Evolutionary conservation across 345 rosid genomes (phyloP).

Genomic region (Garcia nutans): DNA sequence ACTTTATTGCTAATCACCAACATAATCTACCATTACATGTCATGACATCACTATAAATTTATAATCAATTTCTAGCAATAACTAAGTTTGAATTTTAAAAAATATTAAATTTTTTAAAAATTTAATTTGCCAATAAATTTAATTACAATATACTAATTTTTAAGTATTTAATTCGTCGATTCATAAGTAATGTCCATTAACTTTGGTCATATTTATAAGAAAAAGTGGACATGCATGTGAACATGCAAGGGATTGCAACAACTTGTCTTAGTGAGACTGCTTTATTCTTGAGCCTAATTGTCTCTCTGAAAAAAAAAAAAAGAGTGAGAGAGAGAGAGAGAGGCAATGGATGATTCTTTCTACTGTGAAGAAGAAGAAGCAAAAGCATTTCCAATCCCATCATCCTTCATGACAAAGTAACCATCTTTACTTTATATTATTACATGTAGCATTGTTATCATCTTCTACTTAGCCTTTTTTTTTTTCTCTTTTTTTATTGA

Average conservation of each 20-base stretch:
- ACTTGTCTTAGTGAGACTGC: slow-evolving; percentile 13
- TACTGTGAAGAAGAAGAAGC: slow-evolving; percentile 1
- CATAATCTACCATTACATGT: background rate
- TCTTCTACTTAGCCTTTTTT: slow-evolving; percentile 11
- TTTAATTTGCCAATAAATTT: too few species aligned
- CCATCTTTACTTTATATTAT: slow-evolving; percentile 31
- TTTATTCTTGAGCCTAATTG: slow-evolving; percentile 8
- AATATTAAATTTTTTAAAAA: too few species aligned
- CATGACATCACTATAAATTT: background rate
- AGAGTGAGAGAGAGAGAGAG: background rate
- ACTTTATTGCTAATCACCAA: background rate
- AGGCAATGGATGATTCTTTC: slow-evolving; percentile 19
- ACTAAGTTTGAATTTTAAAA: too few species aligned
- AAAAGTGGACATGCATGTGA: slow-evolving; percentile 4
- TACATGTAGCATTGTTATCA: slow-evolving; percentile 15
- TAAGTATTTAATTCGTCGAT: too few species aligned
- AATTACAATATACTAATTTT: too few species aligned
- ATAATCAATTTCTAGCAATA: too few species aligned
- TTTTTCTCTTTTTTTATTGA: too few species aligned
- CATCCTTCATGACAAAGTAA: slow-evolving; percentile 63
- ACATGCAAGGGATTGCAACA: slow-evolving; percentile 3
- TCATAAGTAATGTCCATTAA: background rate
- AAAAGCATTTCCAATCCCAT: slow-evolving; percentile 18
- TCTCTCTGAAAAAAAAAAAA: background rate
- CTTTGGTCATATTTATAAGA: background rate